phyloP scores from a whole-genome alignment of 2,329 filamentous ascomycete species.

The Talaromyces funiculosus region DNA sequence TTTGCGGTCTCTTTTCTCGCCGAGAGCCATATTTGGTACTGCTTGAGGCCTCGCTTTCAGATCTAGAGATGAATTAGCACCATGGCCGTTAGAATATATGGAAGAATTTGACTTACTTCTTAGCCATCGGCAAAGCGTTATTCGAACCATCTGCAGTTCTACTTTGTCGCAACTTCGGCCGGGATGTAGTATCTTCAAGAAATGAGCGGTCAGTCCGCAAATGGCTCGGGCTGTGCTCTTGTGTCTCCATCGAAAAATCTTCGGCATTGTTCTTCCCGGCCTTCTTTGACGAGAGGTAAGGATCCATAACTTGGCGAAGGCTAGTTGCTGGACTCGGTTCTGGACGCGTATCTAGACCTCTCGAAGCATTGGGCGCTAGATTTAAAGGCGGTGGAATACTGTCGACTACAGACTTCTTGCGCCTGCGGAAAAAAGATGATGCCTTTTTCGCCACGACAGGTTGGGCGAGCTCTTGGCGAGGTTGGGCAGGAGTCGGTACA shows the following conservation, averaged over 20 bases:
- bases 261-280: conserved; percentile 22
- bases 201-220: conserved; percentile 1
- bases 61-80: conserved; percentile 29
- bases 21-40: conserved; percentile 4
- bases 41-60: conserved; percentile 28
- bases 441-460: conserved; percentile 82
- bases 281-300: conserved; percentile 53
- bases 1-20: conserved; percentile 18
- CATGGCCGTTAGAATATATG: conserved; percentile 19
- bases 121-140: conserved; percentile 14
- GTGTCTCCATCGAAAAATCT: conserved; percentile 13
- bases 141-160: conserved; percentile 20
- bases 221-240: background rate
- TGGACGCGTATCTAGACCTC: conserved; percentile 26
- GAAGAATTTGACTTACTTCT: background rate
- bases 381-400: conserved; percentile 54
- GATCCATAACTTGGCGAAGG: conserved; percentile 79
- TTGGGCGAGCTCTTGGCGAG: conserved; percentile 30
- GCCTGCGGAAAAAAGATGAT: conserved; percentile 85
- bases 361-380: conserved; percentile 41
- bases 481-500: conserved; percentile 22
- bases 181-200: conserved; percentile 6
- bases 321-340: conserved; percentile 67
- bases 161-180: conserved; percentile 1
- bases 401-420: conserved; percentile 84